Conservation (phyloP, 768 basidiomycete species). For the Mycena latifolia region DNA sequence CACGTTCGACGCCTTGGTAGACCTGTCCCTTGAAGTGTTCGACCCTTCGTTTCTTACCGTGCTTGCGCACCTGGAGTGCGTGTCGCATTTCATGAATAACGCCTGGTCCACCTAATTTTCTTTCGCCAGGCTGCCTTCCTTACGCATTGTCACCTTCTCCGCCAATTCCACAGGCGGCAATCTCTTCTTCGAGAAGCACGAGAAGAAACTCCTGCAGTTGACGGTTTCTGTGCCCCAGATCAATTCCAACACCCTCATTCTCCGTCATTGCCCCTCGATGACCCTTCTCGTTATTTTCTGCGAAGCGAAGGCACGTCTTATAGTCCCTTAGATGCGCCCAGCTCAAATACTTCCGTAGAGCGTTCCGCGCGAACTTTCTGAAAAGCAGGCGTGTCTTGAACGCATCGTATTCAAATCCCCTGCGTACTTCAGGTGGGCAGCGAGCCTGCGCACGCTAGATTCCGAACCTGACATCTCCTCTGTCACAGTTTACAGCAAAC, state of each 20-base stretch:
- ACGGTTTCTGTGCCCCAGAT: constrained; percentile 7
- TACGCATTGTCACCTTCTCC: background rate
- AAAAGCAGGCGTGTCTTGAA: background rate
- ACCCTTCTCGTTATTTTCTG: constrained; percentile 2
- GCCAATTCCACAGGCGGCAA: background rate
- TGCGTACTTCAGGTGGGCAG: background rate
- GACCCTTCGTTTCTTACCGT: background rate
- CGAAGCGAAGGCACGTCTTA: background rate
- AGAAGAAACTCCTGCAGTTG: constrained; percentile 6
- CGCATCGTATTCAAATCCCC: background rate
- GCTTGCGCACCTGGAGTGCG: background rate
- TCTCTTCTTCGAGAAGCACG: constrained; percentile 11
- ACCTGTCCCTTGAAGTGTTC: background rate
- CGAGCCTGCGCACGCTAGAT: background rate
- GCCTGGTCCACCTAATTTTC: background rate
- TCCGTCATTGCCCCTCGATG: background rate
- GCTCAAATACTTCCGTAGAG: background rate
- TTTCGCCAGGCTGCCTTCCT: background rate
- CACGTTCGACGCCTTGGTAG: background rate
- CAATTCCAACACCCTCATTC: background rate
- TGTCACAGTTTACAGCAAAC: background rate
- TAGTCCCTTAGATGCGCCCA: background rate
- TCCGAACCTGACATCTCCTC: background rate
- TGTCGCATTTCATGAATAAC: background rate
- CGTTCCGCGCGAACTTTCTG: background rate